Percentiles rank a stretch among this genome's conserved stretches.
Conservation (phyloP, 345 rosid genomes). For the Salix viminalis region DNA sequence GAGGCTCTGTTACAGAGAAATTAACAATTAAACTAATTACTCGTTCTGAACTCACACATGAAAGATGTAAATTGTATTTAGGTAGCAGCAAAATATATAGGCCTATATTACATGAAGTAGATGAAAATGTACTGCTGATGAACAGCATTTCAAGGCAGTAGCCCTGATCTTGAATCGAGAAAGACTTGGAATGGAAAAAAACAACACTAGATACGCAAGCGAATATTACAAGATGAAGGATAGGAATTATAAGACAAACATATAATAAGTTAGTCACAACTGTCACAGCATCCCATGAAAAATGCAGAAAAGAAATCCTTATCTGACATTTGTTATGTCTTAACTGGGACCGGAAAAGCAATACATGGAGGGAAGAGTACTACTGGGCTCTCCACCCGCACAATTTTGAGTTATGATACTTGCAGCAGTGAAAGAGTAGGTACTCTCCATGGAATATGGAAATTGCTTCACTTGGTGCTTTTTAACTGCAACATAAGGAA, state of each 20-base stretch:
- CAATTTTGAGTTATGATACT: constrained; percentile 11
- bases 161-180: too few relatives aligned
- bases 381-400: constrained; percentile 6
- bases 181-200: too few relatives aligned
- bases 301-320: constrained; percentile 8
- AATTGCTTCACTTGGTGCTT: not conserved
- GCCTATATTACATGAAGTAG: too few relatives aligned
- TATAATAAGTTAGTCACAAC: not conserved
- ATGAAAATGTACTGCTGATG: too few relatives aligned
- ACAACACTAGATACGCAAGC: not conserved
- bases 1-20: too few relatives aligned
- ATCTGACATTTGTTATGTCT: constrained; percentile 17
- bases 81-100: too few relatives aligned
- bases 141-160: too few relatives aligned
- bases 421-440: not conserved
- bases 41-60: too few relatives aligned
- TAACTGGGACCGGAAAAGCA: constrained; percentile 6
- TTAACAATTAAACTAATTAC: too few relatives aligned
- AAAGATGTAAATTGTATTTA: too few relatives aligned
- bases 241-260: not conserved
- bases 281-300: not conserved
- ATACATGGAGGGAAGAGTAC: not conserved
- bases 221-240: not conserved
- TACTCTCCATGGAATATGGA: constrained; percentile 4
- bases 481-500: constrained; percentile 18